Conservation (phyloP, 805 yeast species). For the Barnettozyma sp. region DNA sequence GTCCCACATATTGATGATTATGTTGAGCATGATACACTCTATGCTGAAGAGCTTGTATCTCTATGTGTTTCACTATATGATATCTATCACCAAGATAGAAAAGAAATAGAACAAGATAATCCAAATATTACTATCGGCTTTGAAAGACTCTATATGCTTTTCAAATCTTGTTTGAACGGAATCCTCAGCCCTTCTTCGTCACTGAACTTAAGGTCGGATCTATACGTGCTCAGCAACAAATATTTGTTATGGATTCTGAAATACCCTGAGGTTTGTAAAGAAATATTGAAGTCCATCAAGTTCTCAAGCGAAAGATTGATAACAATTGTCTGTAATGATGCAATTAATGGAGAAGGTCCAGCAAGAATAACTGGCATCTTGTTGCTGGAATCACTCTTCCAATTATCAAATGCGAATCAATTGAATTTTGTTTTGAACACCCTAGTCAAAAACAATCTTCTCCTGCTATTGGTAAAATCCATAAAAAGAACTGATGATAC, state of each 20-base stretch:
- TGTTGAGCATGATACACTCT: constrained; percentile 54
- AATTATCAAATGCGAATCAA: constrained; percentile 43
- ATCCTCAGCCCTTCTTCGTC: constrained; percentile 65
- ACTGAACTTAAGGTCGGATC: constrained; percentile 62
- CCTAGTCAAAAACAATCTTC: constrained; percentile 57
- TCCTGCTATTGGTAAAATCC: constrained; percentile 58
- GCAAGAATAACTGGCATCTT: constrained; percentile 69
- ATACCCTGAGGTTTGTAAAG: constrained; percentile 36
- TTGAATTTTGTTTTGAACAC: constrained; percentile 52
- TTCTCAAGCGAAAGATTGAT: constrained; percentile 55
- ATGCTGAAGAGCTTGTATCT: constrained; percentile 72
- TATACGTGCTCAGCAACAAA: constrained; percentile 66
- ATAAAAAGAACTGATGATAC: constrained; percentile 65
- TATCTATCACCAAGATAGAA: constrained; percentile 45
- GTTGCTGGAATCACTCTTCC: constrained; percentile 62
- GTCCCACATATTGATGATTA: constrained; percentile 74
- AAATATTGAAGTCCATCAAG: constrained; percentile 47
- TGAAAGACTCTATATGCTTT: constrained; percentile 58
- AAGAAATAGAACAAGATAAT: constrained; percentile 25
- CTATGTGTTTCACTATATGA: constrained; percentile 66
- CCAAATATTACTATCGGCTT: constrained; percentile 35
- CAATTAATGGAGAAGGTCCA: constrained; percentile 71
- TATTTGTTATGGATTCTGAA: constrained; percentile 47
- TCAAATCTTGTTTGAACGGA: constrained; percentile 69
- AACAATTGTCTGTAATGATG: constrained; percentile 66